Evolutionary conservation across 352 stramenopile species (phyloP).

Genomic region (Pilasporangium apinafurcum): DNA sequence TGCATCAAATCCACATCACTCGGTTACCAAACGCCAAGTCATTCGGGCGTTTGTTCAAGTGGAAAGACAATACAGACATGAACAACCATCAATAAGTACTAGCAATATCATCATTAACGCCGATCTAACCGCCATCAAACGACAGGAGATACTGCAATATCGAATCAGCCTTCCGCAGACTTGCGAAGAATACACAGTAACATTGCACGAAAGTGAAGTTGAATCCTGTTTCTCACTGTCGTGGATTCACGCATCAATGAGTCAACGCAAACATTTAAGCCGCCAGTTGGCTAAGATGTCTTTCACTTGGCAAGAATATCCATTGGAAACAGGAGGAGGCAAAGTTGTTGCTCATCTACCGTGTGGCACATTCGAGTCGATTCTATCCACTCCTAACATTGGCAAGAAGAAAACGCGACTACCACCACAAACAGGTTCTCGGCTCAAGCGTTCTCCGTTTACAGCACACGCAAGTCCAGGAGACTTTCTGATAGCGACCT

Average conservation of each 20-base stretch:
- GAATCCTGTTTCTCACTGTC: conserved; percentile 39
- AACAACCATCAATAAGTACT: too few relatives aligned
- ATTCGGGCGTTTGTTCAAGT: conserved; percentile 51
- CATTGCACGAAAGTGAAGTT: conserved; percentile 39
- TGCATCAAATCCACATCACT: conserved; percentile 24
- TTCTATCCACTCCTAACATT: conserved; percentile 2
- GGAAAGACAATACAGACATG: conserved; percentile 19
- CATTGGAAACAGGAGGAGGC: neutral
- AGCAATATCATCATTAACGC: too few relatives aligned
- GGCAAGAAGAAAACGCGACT: conserved; percentile 3
- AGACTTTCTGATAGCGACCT: conserved; percentile 12
- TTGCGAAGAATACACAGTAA: conserved; percentile 43
- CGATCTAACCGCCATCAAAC: neutral
- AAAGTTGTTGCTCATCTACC: conserved; percentile 23
- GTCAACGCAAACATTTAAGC: conserved; percentile 9
- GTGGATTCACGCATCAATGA: conserved; percentile 20
- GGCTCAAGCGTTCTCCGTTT: conserved; percentile 19
- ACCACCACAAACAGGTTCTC: neutral
- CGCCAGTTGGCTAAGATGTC: conserved; percentile 14
- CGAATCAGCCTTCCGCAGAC: conserved; percentile 40
- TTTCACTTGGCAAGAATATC: conserved; percentile 29
- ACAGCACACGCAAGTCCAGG: conserved; percentile 8
- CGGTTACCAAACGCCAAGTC: conserved; percentile 24
- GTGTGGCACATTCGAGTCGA: conserved; percentile 13
- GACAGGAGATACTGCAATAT: conserved; percentile 15